Percentiles rank a stretch among this genome's conserved stretches.
Evolutionary conservation across 2,329 filamentous ascomycete genomes (phyloP).

Genomic region (Fusarium liriodendri): DNA sequence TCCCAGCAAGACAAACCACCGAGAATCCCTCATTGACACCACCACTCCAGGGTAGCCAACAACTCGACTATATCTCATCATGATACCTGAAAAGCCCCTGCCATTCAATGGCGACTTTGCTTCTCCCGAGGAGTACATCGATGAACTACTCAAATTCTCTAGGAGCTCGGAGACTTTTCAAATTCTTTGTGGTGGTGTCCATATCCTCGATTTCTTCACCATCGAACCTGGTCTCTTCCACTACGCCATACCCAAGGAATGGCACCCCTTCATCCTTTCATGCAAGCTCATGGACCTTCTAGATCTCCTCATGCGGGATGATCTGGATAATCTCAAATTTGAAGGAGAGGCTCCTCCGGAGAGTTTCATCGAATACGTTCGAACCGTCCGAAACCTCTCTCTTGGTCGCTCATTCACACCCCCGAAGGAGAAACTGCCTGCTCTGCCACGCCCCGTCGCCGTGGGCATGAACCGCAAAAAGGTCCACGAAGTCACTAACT

Average conservation of each 20-base stretch:
- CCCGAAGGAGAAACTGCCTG: conserved; percentile 58
- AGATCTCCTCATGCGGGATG: conserved; percentile 83
- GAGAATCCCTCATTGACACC: not conserved
- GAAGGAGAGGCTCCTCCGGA: conserved; percentile 55
- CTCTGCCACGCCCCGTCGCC: conserved; percentile 76
- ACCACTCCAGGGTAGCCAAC: conserved; percentile 35
- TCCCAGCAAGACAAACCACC: not conserved
- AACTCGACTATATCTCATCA: conserved; percentile 38
- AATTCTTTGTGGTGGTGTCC: conserved; percentile 94
- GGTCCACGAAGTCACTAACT: conserved; percentile 90
- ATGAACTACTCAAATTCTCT: conserved; percentile 80
- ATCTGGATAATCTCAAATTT: conserved; percentile 61
- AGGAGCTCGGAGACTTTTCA: conserved; percentile 81
- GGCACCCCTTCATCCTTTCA: conserved; percentile 81
- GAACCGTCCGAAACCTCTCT: conserved; percentile 75
- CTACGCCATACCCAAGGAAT: conserved; percentile 79
- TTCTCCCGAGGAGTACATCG: conserved; percentile 80
- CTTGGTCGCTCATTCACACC: conserved; percentile 71
- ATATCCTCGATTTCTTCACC: conserved; percentile 97
- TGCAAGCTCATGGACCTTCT: conserved; percentile 81
- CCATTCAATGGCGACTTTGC: conserved; percentile 78
- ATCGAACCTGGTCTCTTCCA: conserved; percentile 85
- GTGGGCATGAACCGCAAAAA: conserved; percentile 98
- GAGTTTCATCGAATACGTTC: conserved; percentile 78
- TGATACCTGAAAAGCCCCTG: conserved; percentile 66